Conservation (phyloP, 495 filamentous ascomycete species). For the Penicillium silybi region DNA sequence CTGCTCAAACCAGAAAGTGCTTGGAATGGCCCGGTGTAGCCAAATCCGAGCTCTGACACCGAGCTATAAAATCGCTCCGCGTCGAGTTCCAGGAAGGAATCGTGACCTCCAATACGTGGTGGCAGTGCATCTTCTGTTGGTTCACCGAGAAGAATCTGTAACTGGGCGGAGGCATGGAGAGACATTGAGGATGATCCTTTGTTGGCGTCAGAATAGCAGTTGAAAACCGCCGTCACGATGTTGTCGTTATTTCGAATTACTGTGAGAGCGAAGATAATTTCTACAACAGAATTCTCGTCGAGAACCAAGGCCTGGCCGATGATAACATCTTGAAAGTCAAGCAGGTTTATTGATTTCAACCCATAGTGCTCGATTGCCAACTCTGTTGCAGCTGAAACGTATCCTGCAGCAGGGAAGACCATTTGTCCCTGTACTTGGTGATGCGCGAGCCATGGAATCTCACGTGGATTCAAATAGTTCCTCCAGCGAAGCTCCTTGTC, state of each 20-base stretch:
- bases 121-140: constrained; percentile 11
- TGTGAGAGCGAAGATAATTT: constrained; percentile 38
- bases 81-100: constrained; percentile 6
- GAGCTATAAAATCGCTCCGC: constrained; percentile 39
- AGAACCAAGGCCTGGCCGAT: constrained; percentile 49
- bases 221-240: constrained; percentile 6
- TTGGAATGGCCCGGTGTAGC: constrained; percentile 28
- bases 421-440: constrained; percentile 39
- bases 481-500: constrained; percentile 29
- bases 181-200: constrained; percentile 15
- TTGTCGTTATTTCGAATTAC: background rate
- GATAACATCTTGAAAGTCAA: constrained; percentile 32
- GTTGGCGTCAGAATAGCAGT: constrained; percentile 18
- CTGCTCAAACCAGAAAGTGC: constrained; percentile 18
- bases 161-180: constrained; percentile 19
- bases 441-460: constrained; percentile 39
- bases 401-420: constrained; percentile 60
- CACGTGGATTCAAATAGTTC: constrained; percentile 29
- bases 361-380: constrained; percentile 24
- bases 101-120: background rate
- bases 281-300: constrained; percentile 43
- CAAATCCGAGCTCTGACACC: constrained; percentile 26
- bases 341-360: constrained; percentile 15
- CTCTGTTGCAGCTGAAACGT: constrained; percentile 55
- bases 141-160: constrained; percentile 11